These are phyloP conservation scores for Cucurbitaria berberidis DNA, from an alignment of 2,329 filamentous ascomycete genomes.

Conservation along the genomic window DNA sequence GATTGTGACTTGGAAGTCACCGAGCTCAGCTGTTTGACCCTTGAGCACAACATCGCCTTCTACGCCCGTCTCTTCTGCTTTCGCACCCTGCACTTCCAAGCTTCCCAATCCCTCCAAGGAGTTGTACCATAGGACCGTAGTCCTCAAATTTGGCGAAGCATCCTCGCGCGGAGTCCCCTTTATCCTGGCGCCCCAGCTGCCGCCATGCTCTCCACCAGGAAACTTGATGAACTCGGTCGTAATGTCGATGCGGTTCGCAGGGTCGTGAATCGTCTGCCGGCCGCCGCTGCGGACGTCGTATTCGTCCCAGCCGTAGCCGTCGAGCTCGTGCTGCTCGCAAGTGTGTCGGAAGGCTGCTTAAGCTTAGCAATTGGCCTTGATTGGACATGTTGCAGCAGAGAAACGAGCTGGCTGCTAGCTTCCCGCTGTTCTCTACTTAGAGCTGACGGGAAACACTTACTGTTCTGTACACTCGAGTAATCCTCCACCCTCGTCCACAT, in stretches of 20 bases:
- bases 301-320: constrained; percentile 96
- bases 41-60: constrained; percentile 69
- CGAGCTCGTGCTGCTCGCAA: constrained; percentile 95
- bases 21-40: constrained; percentile 74
- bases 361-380: constrained; percentile 15
- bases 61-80: constrained; percentile 54
- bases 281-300: constrained; percentile 91
- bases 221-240: constrained; percentile 95
- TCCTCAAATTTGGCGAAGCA: constrained; percentile 70
- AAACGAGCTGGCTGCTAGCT: neutral
- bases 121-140: constrained; percentile 81
- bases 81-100: constrained; percentile 65
- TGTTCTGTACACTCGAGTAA: constrained; percentile 75
- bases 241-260: constrained; percentile 84
- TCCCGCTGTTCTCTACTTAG: constrained; percentile 12
- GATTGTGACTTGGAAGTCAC: constrained; percentile 78
- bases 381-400: neutral
- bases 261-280: constrained; percentile 88
- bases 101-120: constrained; percentile 77
- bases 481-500: constrained; percentile 89
- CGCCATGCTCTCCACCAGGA: constrained; percentile 81
- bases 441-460: constrained; percentile 57
- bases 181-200: constrained; percentile 89
- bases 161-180: constrained; percentile 79
- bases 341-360: constrained; percentile 82